Evolutionary conservation across 768 basidiomycete species (phyloP).

Genomic region (Lactifluus pinguis): DNA sequence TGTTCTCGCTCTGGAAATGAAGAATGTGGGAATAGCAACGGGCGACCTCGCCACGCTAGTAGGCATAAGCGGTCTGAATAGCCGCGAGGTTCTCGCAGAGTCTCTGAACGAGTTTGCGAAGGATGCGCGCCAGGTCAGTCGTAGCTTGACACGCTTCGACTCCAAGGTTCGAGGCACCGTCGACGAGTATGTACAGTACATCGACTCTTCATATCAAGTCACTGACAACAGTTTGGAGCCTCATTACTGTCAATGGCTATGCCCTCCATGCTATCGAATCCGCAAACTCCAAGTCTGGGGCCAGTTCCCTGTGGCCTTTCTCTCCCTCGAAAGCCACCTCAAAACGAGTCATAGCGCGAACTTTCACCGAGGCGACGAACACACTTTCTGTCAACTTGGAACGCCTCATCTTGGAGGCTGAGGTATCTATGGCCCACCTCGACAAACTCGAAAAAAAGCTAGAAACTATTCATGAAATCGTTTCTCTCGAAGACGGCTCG

Average conservation of each 20-base stretch:
- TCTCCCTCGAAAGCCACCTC: constrained; percentile 24
- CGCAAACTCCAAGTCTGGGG: constrained; percentile 24
- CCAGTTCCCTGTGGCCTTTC: constrained; percentile 26
- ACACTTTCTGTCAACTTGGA: constrained; percentile 43
- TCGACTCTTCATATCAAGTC: not conserved
- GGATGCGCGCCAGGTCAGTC: constrained; percentile 52
- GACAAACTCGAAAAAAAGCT: constrained; percentile 56
- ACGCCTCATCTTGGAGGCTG: constrained; percentile 57
- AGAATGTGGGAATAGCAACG: constrained; percentile 72
- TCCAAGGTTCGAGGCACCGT: constrained; percentile 66
- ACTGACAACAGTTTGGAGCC: constrained; percentile 30
- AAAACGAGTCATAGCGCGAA: constrained; percentile 39
- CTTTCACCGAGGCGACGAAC: constrained; percentile 57
- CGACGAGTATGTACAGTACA: constrained; percentile 44
- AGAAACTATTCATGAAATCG: constrained; percentile 44
- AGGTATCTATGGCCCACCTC: constrained; percentile 45
- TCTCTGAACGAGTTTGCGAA: constrained; percentile 44
- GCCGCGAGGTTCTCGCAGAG: constrained; percentile 47
- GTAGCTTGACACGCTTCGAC: constrained; percentile 51
- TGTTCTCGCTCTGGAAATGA: constrained; percentile 54
- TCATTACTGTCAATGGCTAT: constrained; percentile 67
- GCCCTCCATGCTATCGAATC: constrained; percentile 49
- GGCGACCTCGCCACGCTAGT: constrained; percentile 57
- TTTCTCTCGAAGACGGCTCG: constrained; percentile 46
- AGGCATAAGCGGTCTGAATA: constrained; percentile 52